phyloP scores from a whole-genome alignment of 2,329 filamentous ascomycete species.

The Dactylellina haptotyla region DNA sequence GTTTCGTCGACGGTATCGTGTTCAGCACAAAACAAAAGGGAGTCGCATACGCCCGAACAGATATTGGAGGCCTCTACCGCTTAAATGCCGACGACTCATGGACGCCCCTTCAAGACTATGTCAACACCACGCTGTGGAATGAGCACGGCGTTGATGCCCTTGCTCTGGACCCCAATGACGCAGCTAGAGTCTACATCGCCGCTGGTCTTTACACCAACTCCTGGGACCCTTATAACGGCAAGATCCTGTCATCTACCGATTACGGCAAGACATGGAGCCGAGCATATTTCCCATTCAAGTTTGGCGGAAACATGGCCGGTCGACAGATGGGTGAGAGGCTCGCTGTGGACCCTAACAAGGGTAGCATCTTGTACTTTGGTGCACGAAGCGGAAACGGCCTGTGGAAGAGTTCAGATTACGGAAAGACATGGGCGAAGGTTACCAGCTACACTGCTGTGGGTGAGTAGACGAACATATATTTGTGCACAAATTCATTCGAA shows the following conservation, averaged over 20 bases:
- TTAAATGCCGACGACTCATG: conserved; percentile 69
- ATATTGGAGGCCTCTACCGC: conserved; percentile 69
- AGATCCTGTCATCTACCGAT: conserved; percentile 68
- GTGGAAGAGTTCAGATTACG: conserved; percentile 69
- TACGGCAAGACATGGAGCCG: conserved; percentile 67
- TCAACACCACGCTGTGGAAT: conserved; percentile 65
- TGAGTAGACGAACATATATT: neutral
- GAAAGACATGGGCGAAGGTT: conserved; percentile 68
- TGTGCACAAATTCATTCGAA: neutral
- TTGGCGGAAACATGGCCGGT: conserved; percentile 72
- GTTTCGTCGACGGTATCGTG: conserved; percentile 68
- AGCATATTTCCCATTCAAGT: conserved; percentile 68
- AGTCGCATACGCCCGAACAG: conserved; percentile 68
- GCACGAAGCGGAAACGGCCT: conserved; percentile 70
- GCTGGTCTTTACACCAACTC: conserved; percentile 70
- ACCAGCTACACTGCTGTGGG: conserved; percentile 65
- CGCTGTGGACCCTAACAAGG: conserved; percentile 69
- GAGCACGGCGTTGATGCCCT: conserved; percentile 70
- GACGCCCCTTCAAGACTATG: conserved; percentile 67
- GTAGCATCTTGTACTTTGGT: conserved; percentile 69
- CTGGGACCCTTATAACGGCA: conserved; percentile 69
- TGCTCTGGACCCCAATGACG: conserved; percentile 68
- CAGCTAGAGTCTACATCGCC: conserved; percentile 67
- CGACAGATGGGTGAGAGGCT: conserved; percentile 69
- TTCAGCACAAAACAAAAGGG: conserved; percentile 66